Percentiles rank a stretch among this genome's conserved stretches.
These are phyloP conservation scores for Venturia asperata DNA, from an alignment of 2,329 filamentous ascomycete species.

Conservation along the genomic window DNA sequence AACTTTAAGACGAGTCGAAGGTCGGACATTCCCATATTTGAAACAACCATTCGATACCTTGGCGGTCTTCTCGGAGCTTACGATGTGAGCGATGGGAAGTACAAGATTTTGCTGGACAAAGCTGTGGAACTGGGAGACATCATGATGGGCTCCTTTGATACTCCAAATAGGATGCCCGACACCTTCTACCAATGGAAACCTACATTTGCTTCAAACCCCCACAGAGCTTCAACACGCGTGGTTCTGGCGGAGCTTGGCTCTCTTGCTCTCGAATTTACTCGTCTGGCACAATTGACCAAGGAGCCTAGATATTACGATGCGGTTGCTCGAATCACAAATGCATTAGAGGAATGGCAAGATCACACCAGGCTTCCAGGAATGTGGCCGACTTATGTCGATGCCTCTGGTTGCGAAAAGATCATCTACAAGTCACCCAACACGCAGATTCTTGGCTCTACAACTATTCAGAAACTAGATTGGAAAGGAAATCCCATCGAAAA, in stretches of 20 bases:
- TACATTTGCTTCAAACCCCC: constrained; percentile 21
- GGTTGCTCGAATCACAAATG: constrained; percentile 49
- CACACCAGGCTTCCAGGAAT: constrained; percentile 53
- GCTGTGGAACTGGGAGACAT: constrained; percentile 57
- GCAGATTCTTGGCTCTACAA: background rate
- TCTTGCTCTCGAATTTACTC: constrained; percentile 55
- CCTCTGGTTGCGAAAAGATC: constrained; percentile 31
- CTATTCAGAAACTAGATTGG: constrained; percentile 13
- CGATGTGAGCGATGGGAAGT: constrained; percentile 53
- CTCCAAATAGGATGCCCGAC: constrained; percentile 59
- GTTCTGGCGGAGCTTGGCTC: constrained; percentile 51
- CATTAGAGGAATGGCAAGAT: constrained; percentile 49
- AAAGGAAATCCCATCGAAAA: constrained; percentile 15
- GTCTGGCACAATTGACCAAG: constrained; percentile 56
- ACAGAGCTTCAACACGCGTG: constrained; percentile 20
- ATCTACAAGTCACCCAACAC: background rate
- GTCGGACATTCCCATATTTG: constrained; percentile 57
- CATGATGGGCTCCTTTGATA: constrained; percentile 61
- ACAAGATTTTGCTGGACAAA: constrained; percentile 51
- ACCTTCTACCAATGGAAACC: constrained; percentile 51
- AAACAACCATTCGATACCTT: constrained; percentile 65
- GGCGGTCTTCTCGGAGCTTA: constrained; percentile 64
- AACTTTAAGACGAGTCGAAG: constrained; percentile 52
- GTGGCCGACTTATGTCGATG: constrained; percentile 53
- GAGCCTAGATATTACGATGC: constrained; percentile 57